A percentile compares a stretch with the other conserved stretches of the same genome.
Conservation (phyloP, 345 rosid species). For the Eucalyptus tenuipes region DNA sequence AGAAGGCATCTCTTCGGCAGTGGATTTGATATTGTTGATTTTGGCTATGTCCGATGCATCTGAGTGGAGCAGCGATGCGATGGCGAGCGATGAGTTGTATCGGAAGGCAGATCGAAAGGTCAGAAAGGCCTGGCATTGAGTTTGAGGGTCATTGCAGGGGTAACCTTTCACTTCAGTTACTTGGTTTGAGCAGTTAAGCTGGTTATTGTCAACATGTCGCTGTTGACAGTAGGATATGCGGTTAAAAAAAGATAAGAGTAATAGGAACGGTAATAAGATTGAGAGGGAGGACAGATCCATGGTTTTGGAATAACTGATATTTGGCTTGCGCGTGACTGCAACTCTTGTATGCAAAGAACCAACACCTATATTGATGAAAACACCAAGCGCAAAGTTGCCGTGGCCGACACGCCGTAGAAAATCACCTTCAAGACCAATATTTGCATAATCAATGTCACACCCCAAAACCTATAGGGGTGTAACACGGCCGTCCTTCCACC, state of each 20-base stretch:
- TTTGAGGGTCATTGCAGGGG: neutral
- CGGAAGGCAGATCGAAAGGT: neutral
- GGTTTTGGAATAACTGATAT: neutral
- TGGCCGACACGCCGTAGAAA: too few species aligned
- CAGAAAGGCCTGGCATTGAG: constrained; percentile 5
- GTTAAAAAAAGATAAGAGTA: neutral
- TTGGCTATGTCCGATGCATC: constrained; percentile 1
- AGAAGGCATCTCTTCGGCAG: neutral
- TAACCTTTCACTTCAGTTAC: too few species aligned
- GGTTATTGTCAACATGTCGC: too few species aligned
- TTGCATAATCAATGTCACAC: too few species aligned
- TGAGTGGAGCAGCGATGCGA: constrained; percentile 7
- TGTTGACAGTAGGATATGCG: neutral
- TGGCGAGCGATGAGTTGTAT: neutral
- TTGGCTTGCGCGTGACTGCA: too few species aligned
- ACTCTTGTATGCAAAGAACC: too few species aligned
- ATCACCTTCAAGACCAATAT: too few species aligned
- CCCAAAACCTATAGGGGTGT: too few species aligned
- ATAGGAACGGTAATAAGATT: neutral
- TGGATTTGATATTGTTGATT: constrained; percentile 1
- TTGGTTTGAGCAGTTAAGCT: too few species aligned
- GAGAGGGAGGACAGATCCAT: neutral
- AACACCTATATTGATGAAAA: too few species aligned
- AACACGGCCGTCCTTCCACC: too few species aligned
- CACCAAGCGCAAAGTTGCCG: too few species aligned